Base-by-base conservation (phyloP, 495 filamentous ascomycete genomes). In the Cudoniella acicularis region DNA sequence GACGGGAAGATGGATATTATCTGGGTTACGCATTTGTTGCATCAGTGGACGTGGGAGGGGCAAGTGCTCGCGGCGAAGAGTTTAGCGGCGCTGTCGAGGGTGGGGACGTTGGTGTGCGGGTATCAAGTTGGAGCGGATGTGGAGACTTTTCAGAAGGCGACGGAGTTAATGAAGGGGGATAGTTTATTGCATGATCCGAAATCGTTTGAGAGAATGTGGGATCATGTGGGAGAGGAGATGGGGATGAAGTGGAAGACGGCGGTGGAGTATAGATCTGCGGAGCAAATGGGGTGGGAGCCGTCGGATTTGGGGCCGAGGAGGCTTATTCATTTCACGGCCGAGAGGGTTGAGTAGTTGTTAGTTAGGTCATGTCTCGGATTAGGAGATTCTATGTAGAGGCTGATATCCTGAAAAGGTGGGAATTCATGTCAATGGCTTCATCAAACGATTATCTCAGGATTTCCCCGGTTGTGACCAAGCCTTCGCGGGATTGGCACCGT, bases 11-110 rank as follows among this genome's bases (percentile, higher is more conserved):
- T 69, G 27, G 58, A 67, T 23, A 64, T 74, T 18, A 58, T 73
- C 21, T 51, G 54, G 22, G 54, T 60, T n/a, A 52, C 62, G 1
- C 46, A 51, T 11, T 49, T 74, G n/a, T 52, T 74, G 20, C 72
- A 74, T 55, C 59, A 66, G 11, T 74, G 66, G 65, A 59, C 59
- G 21, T 69, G 64, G 66, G 56, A 65, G 3, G 57, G 59, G 6
- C 72, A 74, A 52, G 48, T 70, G 2, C 25, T 49, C 16, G 55
- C 51, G 16, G 17, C 47, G 17, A 6, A 49, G 3, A 20, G 18
- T 21, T 9, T 41, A 9, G 36, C n/a, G 9, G n/a, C 9, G n/a
- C n/a, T 41, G 9, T 41, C 36, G n/a, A 41, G n/a, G 36, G 9
- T n/a, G n/a, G 36, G 36, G n/a, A 41, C 9, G 9, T n/a, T 41